Evolutionary conservation across 1,284 basidiomycete species (phyloP), one percentile per base, ranked within the genome.

Genomic region (Puccinia sorghi): DNA sequence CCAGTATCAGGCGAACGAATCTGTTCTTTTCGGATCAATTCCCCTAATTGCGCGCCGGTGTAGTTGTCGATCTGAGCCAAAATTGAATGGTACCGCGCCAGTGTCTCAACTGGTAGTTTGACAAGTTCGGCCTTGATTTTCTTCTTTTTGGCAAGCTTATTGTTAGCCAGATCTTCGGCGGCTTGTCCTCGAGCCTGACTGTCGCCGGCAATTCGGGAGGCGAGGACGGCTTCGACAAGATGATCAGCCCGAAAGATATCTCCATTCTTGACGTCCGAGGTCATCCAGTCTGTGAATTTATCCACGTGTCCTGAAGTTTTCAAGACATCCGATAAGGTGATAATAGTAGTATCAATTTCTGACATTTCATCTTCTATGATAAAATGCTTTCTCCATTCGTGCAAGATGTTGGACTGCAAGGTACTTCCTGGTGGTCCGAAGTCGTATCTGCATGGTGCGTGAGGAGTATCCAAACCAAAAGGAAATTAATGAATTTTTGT

Each of bases 221-320:
- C 92, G 64, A 99, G 87, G 43, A 98, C 96, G 81, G 88, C 91
- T 86, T 95, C 94, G 81, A 99, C 93, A 41, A 99, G 89, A 86
- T 99, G 97, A 85, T 99, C 96, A 20, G 96, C 96, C 76, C 97
- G 91, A 83, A 97, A 91, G 77, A 99, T 97, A 84, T 99, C 95
- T 66, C 95, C 95, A 43, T 92, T 97, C 87, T 93, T 90, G 27
- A 87, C 86, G 83, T 99, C 97, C 87, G 97, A 97, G 84, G 93
- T 92, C 97, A 99, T 99, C 95, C 95, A 99, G 85, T 99, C 97
- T 22, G 96, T 92, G 84, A 99, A 99, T 83, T 96, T 90, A 80
- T 96, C 96, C 79, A 99, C 97, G 86, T 99, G 97, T 48, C 97
- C 97, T 43, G 94, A 98, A 0, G 96, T 92, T 86, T 98, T 96